Percentiles rank a stretch among this genome's conserved stretches.
phyloP scores from a whole-genome alignment of 2,329 filamentous ascomycete genomes.

The Tolypocladium nubicola region DNA sequence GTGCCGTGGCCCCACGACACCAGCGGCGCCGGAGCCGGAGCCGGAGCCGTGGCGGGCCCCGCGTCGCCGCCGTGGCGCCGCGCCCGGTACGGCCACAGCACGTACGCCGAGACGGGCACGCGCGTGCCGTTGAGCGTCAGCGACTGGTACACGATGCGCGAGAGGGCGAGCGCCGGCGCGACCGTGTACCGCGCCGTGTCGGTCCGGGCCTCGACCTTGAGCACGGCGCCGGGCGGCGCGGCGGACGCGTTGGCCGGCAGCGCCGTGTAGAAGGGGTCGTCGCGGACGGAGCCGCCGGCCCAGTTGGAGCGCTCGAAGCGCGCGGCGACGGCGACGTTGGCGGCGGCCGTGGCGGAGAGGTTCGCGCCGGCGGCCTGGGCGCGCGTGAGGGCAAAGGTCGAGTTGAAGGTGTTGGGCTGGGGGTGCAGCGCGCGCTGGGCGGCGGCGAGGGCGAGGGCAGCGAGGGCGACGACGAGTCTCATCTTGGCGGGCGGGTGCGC shows the following conservation, averaged over 20 bases:
- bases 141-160: constrained; percentile 37
- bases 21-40: too few species aligned
- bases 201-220: constrained; percentile 28
- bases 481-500: not conserved
- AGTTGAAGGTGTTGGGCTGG: constrained; percentile 15
- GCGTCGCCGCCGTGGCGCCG: not conserved
- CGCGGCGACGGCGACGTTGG: constrained; percentile 11
- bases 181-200: constrained; percentile 26
- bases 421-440: constrained; percentile 1
- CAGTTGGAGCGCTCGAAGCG: constrained; percentile 20
- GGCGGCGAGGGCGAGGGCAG: not conserved
- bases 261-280: constrained; percentile 28
- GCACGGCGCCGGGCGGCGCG: constrained; percentile 21
- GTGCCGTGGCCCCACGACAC: too few species aligned
- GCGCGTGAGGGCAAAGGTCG: constrained; percentile 13
- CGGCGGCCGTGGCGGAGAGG: constrained; percentile 8
- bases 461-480: not conserved
- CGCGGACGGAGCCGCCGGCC: constrained; percentile 17
- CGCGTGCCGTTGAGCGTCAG: constrained; percentile 30
- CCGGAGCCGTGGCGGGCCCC: too few species aligned
- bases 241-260: constrained; percentile 11
- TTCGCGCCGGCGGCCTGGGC: constrained; percentile 12
- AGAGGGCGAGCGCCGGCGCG: constrained; percentile 30
- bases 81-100: constrained; percentile 34
- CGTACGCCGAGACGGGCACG: constrained; percentile 36